Evolutionary conservation across 257 asterid species (phyloP).

Genomic region (Echites panduratus): DNA sequence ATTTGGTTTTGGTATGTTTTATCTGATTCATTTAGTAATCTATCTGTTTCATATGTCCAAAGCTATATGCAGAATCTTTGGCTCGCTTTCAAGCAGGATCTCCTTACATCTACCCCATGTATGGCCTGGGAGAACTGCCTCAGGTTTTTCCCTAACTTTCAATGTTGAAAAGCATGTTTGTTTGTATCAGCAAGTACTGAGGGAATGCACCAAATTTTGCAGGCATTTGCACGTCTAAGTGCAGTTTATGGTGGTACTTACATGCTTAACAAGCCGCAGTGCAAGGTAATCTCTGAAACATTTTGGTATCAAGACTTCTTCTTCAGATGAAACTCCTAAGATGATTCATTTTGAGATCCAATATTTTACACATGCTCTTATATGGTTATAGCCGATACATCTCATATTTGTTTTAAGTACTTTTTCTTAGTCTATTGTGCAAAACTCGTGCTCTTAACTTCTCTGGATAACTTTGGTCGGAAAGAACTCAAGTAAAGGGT

Average conservation of each 20-base stretch:
- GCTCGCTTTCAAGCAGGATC: conserved; percentile 97
- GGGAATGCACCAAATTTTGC: conserved; percentile 13
- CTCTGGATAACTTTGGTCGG: background rate
- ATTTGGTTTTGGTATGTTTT: no score
- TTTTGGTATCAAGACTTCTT: background rate
- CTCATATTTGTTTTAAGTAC: background rate
- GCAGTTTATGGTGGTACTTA: conserved; percentile 99
- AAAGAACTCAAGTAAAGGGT: background rate
- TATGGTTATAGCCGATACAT: background rate
- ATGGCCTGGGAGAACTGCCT: conserved; percentile 96
- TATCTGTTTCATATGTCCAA: conserved; percentile 21
- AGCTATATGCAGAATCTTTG: conserved; percentile 96
- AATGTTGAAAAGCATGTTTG: conserved; percentile 9
- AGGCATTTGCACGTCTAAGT: conserved; percentile 99
- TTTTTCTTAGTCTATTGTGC: background rate
- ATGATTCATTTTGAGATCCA: background rate
- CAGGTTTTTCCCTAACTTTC: conserved; percentile 54
- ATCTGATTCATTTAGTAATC: conserved; percentile 5
- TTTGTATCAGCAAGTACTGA: background rate
- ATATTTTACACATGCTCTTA: background rate
- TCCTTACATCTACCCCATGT: conserved; percentile 94
- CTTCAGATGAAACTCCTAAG: background rate
- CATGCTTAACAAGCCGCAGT: conserved; percentile 94
- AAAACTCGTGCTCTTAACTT: background rate
- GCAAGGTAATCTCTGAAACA: conserved; percentile 49